phyloP scores from a whole-genome alignment of 768 basidiomycete genomes.

The Pleurotus platypus region DNA sequence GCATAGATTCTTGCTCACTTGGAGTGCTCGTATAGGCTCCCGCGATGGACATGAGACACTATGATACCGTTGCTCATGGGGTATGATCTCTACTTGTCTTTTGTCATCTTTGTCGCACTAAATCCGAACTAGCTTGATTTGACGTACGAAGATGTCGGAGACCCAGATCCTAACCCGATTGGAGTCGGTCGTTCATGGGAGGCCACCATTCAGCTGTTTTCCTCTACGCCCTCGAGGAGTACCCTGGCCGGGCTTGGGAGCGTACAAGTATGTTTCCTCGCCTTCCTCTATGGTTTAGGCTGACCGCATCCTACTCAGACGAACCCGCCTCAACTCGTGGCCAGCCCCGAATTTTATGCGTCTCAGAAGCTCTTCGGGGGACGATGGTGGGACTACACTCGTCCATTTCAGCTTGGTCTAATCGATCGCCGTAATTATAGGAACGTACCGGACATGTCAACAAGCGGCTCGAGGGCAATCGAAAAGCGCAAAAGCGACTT shows the following conservation, averaged over 20 bases:
- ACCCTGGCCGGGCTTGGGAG: conserved; percentile 24
- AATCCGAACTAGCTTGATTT: conserved; percentile 32
- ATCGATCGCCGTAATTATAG: conserved; percentile 9
- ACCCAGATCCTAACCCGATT: conserved; percentile 31
- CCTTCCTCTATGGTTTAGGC: too few species aligned
- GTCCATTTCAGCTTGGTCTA: too few species aligned
- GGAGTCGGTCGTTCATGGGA: conserved; percentile 35
- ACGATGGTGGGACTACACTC: conserved; percentile 26
- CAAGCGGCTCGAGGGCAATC: conserved; percentile 24
- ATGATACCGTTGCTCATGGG: conserved; percentile 34
- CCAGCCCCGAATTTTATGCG: conserved; percentile 30
- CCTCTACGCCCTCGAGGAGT: conserved; percentile 26
- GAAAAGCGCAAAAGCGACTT: conserved; percentile 32
- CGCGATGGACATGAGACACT: conserved; percentile 34
- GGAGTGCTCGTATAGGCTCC: conserved; percentile 17
- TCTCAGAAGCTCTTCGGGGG: conserved; percentile 33
- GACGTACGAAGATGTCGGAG: conserved; percentile 34
- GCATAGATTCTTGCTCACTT: neutral
- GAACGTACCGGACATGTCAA: conserved; percentile 29
- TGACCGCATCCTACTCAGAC: conserved; percentile 17
- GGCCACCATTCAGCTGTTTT: conserved; percentile 28
- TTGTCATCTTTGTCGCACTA: conserved; percentile 16
- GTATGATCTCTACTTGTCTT: too few species aligned
- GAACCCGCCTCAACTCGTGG: conserved; percentile 27
- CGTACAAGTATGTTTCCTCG: conserved; percentile 19